Conservation (phyloP, 202 grass and related monocot genomes). For the Miscanthus sacchariflorus region DNA sequence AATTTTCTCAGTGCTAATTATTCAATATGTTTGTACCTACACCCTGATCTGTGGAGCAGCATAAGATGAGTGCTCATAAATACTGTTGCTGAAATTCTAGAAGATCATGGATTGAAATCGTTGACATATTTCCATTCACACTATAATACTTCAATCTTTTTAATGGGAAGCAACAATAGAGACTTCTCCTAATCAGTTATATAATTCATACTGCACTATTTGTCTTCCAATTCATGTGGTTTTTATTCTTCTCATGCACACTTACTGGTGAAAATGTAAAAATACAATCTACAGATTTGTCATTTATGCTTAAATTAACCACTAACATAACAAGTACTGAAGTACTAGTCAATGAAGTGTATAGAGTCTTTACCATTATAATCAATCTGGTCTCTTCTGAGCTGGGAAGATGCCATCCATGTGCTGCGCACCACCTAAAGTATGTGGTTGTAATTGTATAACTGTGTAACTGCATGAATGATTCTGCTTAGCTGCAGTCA, state of each 20-base stretch:
- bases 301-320: not conserved
- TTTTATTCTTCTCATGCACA: slow-evolving; percentile 11
- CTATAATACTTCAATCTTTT: not conserved
- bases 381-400: not conserved
- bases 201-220: not conserved
- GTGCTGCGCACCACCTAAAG: not conserved
- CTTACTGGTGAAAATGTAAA: not conserved
- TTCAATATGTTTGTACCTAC: not conserved
- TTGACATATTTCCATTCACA: not conserved
- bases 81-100: not conserved
- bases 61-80: not conserved
- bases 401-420: not conserved
- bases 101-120: not conserved
- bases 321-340: not conserved
- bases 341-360: not conserved
- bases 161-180: not conserved
- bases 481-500: not conserved
- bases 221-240: not conserved
- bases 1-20: not conserved
- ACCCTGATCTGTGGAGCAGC: not conserved
- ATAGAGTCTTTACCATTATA: not conserved
- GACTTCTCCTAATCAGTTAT: not conserved
- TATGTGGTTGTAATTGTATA: not conserved
- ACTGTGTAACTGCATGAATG: not conserved
- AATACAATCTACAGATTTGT: not conserved